Conservation (phyloP, 345 rosid species). For the Acer negundo region DNA sequence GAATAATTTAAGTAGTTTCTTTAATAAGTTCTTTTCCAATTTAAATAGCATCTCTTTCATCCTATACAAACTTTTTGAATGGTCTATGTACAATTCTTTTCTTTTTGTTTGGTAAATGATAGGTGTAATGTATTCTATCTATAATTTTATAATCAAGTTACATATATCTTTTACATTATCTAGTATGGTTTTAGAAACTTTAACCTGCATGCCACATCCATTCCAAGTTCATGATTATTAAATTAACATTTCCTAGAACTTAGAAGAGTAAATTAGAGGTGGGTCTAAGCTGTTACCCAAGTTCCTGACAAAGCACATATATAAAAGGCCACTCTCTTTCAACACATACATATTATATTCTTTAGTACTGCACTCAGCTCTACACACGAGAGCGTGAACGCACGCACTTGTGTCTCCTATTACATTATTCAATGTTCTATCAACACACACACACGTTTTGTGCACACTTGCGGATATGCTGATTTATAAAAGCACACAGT, state of each 20-base stretch:
- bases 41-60: neutral
- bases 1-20: neutral
- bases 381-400: neutral
- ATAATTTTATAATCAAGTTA: constrained; percentile 1
- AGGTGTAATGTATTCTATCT: too few relatives aligned
- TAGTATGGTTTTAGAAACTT: neutral
- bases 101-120: neutral
- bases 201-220: neutral
- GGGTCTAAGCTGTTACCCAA: constrained; percentile 21
- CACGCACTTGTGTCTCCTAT: neutral
- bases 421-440: neutral
- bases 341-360: neutral
- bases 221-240: constrained; percentile 5
- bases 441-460: too few relatives aligned
- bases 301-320: constrained; percentile 11
- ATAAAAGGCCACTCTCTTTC: neutral
- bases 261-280: neutral
- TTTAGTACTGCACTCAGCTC: neutral
- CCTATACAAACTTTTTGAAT: neutral
- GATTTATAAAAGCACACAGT: neutral
- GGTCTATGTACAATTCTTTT: too few relatives aligned
- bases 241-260: neutral
- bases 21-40: neutral
- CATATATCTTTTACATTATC: neutral
- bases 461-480: neutral